phyloP scores from a whole-genome alignment of 805 yeast genomes.

The Ogataea ramenticola region DNA sequence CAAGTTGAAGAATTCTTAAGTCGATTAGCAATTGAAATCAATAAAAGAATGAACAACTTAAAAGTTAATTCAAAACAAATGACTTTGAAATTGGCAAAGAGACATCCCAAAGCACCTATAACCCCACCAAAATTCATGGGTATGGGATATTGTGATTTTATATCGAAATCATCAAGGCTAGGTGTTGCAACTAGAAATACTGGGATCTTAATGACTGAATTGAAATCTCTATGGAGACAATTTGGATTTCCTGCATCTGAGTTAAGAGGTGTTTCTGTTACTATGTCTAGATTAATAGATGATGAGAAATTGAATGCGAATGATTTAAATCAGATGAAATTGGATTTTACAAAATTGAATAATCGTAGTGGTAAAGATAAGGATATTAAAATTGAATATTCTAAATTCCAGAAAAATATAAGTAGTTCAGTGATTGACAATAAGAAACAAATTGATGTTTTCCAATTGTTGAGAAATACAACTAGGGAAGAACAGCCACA shows the following conservation, averaged over 20 bases:
- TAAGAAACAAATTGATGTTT: background rate
- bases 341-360: slow-evolving; percentile 21
- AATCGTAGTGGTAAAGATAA: background rate
- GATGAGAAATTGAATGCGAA: slow-evolving; percentile 16
- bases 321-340: slow-evolving; percentile 23
- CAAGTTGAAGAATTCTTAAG: slow-evolving; percentile 63
- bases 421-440: background rate
- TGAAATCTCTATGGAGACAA: slow-evolving; percentile 47
- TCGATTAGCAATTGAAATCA: slow-evolving; percentile 52
- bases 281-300: slow-evolving; percentile 51
- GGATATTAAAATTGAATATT: background rate
- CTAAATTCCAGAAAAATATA: background rate
- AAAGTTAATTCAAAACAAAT: slow-evolving; percentile 48
- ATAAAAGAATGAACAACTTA: slow-evolving; percentile 39
- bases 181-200: slow-evolving; percentile 55
- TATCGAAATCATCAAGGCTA: slow-evolving; percentile 49
- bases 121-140: slow-evolving; percentile 79
- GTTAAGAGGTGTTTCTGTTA: slow-evolving; percentile 72
- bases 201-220: slow-evolving; percentile 55
- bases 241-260: slow-evolving; percentile 52
- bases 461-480: background rate
- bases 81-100: slow-evolving; percentile 56
- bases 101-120: slow-evolving; percentile 62
- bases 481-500: no score
- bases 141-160: slow-evolving; percentile 69